Base-by-base conservation (phyloP, 139 green algal species). In the Haematococcus lacustris region DNA sequence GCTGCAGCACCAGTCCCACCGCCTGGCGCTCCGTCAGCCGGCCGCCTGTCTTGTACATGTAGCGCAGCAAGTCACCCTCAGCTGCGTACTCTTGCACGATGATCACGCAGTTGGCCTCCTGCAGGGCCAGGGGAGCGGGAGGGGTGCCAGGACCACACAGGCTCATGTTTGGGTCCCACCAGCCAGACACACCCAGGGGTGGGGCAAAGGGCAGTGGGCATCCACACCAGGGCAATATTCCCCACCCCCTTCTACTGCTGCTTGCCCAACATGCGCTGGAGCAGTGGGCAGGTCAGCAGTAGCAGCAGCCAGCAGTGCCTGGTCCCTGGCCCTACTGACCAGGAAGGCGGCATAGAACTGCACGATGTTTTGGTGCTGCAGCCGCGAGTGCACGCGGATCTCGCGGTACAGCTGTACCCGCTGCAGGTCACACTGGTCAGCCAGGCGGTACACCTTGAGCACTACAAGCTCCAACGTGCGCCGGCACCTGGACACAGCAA, bases 11-110 rank as follows among this genome's bases (percentile, higher is more conserved):
- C 40, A 76, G 30, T 51, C 74, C 70, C n/a, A 84, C 74, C 28
- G 79, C 74, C 67, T 81, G 74, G 21, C 71, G 61, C 71, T 84
- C 79, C 1, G 47, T 66, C n/a, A 84, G 62, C 23, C 62, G 67
- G 23, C 71, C 74, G 33, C 73, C 73, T 50, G 13, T 78, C 65
- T 80, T 80, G 66, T 82, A 76, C 71, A 87, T 72, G 70, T 79
- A 69, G 38, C 61, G 73, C 72, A 87, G 78, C 43, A 87, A 64
- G 78, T 87, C 82, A 34, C 82, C 82, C 5, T 76, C 78, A 21
- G 76, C 74, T 23, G 70, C 71, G 59, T 80, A 87, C 71, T 87
- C 82, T 60, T 82, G 76, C n/a, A 87, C 82, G 71, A 87, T 76
- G 23, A 87, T 62, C 23, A 87, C 82, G 3, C 74, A 74, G 53